A percentile compares a stretch with the other conserved stretches of the same genome.
Evolutionary conservation across 1,284 basidiomycete species (phyloP).

Genomic region (Paramarasmius palmivorus): DNA sequence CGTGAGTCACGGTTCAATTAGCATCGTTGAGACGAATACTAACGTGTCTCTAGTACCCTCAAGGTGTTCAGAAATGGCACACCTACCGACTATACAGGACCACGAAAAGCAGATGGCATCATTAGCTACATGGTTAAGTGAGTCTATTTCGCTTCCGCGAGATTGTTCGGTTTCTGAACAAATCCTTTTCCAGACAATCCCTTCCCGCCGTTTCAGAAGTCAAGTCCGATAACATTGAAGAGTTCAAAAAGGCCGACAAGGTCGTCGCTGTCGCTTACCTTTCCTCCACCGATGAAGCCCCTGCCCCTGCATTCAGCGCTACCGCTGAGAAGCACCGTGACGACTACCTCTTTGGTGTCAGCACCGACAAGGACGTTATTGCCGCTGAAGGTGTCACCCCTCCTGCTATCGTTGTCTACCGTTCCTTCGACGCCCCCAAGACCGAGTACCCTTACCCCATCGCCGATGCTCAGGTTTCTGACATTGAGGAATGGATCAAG

Average conservation of each 20-base stretch:
- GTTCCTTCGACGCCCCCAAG: constrained; percentile 87
- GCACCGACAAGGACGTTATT: constrained; percentile 71
- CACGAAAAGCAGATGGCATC: constrained; percentile 95
- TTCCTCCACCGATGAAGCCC: constrained; percentile 63
- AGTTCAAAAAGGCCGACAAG: constrained; percentile 90
- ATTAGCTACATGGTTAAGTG: constrained; percentile 98
- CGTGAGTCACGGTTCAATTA: constrained; percentile 53
- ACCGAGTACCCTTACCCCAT: constrained; percentile 73
- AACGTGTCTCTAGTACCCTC: constrained; percentile 55
- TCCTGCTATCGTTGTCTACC: constrained; percentile 91
- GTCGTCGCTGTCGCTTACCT: constrained; percentile 91
- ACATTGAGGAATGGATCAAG: constrained; percentile 78
- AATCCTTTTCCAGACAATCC: constrained; percentile 67
- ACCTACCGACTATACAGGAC: constrained; percentile 79
- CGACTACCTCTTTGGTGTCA: constrained; percentile 89
- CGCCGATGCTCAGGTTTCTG: constrained; percentile 53
- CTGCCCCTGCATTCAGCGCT: constrained; percentile 72
- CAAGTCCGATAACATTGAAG: constrained; percentile 73
- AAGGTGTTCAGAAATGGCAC: constrained; percentile 93
- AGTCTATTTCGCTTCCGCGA: constrained; percentile 28
- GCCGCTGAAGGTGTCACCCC: constrained; percentile 72
- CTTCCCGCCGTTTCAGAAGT: constrained; percentile 92
- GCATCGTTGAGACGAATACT: constrained; percentile 1
- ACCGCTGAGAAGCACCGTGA: constrained; percentile 90
- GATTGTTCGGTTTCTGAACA: constrained; percentile 7